Percentiles rank a stretch among this genome's conserved stretches.
phyloP scores from a whole-genome alignment of 2,329 filamentous ascomycete species.

The Ascochyta rabiei region DNA sequence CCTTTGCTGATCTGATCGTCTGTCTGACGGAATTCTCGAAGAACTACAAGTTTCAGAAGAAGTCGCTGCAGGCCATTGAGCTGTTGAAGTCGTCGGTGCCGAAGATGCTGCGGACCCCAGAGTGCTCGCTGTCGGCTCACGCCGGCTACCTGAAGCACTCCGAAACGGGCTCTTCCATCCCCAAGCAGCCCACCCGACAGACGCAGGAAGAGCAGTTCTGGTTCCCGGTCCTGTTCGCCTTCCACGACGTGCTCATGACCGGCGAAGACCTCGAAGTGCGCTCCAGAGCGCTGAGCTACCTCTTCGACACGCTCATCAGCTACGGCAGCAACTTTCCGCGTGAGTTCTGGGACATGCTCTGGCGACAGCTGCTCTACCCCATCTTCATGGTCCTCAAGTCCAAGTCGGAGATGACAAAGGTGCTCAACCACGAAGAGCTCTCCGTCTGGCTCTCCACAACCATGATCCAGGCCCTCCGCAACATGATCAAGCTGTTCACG shows the following conservation, averaged over 20 bases:
- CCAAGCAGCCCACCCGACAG: constrained; percentile 73
- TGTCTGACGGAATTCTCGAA: constrained; percentile 98
- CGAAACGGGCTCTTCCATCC: constrained; percentile 57
- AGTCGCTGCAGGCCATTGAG: constrained; percentile 94
- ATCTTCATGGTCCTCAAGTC: constrained; percentile 99
- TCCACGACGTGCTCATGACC: constrained; percentile 99
- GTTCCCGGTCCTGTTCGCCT: constrained; percentile 97
- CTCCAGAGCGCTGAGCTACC: constrained; percentile 86
- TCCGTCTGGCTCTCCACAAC: constrained; percentile 99
- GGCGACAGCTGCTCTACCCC: constrained; percentile 94
- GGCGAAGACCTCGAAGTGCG: constrained; percentile 97
- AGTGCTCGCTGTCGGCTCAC: constrained; percentile 84
- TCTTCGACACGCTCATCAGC: constrained; percentile 89
- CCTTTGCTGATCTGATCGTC: constrained; percentile 94
- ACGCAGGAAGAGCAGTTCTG: constrained; percentile 97
- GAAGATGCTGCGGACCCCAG: constrained; percentile 92
- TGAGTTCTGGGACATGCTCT: constrained; percentile 98
- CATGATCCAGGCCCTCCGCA: constrained; percentile 97
- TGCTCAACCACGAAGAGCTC: constrained; percentile 92
- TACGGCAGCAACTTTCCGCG: constrained; percentile 90
- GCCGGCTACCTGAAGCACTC: constrained; percentile 58
- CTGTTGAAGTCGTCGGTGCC: constrained; percentile 91
- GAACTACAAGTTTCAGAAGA: constrained; percentile 98
- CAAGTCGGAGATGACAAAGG: constrained; percentile 94
- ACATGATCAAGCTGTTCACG: constrained; percentile 98